Evolutionary conservation across 257 asterid genomes (phyloP).

Genomic region (Misopates orontium): DNA sequence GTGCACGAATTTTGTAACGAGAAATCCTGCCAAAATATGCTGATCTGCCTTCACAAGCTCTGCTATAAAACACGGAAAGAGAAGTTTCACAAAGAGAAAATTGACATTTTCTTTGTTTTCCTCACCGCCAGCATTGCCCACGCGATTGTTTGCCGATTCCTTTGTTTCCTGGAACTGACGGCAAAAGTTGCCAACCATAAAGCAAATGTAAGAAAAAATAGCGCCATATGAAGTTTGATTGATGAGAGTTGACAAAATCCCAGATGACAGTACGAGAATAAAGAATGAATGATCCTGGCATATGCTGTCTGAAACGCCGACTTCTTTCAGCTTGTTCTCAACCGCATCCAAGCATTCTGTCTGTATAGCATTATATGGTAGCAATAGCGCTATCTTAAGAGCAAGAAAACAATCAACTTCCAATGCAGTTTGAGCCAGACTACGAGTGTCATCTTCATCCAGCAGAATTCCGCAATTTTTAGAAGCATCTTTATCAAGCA

Average conservation of each 20-base stretch:
- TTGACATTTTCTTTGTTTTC: slow-evolving; percentile 14
- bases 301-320: slow-evolving; percentile 47
- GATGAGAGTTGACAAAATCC: slow-evolving; percentile 49
- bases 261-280: slow-evolving; percentile 68
- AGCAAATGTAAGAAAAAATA: slow-evolving; percentile 72
- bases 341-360: slow-evolving; percentile 70
- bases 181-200: slow-evolving; percentile 67
- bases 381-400: slow-evolving; percentile 54
- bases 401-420: slow-evolving; percentile 64
- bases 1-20: slow-evolving; percentile 70
- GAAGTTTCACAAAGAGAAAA: slow-evolving; percentile 45
- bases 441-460: slow-evolving; percentile 55
- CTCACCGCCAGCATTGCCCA: slow-evolving; percentile 26
- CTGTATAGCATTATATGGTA: slow-evolving; percentile 60
- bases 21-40: slow-evolving; percentile 75
- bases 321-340: slow-evolving; percentile 69
- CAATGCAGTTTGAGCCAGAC: slow-evolving; percentile 43
- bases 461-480: slow-evolving; percentile 43
- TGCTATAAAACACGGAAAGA: slow-evolving; percentile 72
- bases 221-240: slow-evolving; percentile 57
- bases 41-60: slow-evolving; percentile 90
- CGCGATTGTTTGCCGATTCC: slow-evolving; percentile 27
- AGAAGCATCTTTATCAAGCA: slow-evolving; percentile 54
- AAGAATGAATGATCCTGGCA: slow-evolving; percentile 52
- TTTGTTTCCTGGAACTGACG: slow-evolving; percentile 62